phyloP scores from a whole-genome alignment of 2,329 filamentous ascomycete species.

The Colletotrichum eleusines region DNA sequence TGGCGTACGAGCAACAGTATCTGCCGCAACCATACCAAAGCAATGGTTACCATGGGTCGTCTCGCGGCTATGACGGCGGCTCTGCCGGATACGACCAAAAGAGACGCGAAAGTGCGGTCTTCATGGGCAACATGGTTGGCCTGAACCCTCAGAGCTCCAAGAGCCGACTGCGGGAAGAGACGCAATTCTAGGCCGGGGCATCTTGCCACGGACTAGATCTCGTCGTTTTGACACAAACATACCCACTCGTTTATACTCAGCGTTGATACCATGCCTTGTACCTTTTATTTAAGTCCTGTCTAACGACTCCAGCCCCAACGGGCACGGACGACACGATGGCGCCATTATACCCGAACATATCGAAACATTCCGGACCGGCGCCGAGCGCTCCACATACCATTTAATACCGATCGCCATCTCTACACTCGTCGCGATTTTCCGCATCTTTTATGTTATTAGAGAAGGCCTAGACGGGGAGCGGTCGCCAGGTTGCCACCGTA shows the following conservation, averaged over 20 bases:
- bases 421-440: not conserved
- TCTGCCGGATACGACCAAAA: constrained; percentile 55
- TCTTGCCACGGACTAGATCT: constrained; percentile 42
- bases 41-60: constrained; percentile 40
- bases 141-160: constrained; percentile 64
- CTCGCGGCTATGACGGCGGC: constrained; percentile 51
- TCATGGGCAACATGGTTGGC: constrained; percentile 63
- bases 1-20: constrained; percentile 60
- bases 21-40: constrained; percentile 47
- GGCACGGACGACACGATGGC: constrained; percentile 34
- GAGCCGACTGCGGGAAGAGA: constrained; percentile 67
- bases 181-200: constrained; percentile 56
- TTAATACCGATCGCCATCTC: constrained; percentile 36
- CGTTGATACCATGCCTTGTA: constrained; percentile 39
- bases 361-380: constrained; percentile 43
- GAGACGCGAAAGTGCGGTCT: constrained; percentile 72
- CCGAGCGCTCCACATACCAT: constrained; percentile 40
- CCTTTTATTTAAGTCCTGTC: constrained; percentile 37
- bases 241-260: constrained; percentile 49
- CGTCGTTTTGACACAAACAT: constrained; percentile 26
- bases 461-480: constrained; percentile 4
- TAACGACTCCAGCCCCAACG: constrained; percentile 2
- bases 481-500: not conserved
- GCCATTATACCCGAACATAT: constrained; percentile 40
- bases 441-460: constrained; percentile 1